A percentile compares a stretch with the other conserved stretches of the same genome.
Evolutionary conservation across 352 stramenopile species (phyloP).

Genomic region (Pythium utonaiense): DNA sequence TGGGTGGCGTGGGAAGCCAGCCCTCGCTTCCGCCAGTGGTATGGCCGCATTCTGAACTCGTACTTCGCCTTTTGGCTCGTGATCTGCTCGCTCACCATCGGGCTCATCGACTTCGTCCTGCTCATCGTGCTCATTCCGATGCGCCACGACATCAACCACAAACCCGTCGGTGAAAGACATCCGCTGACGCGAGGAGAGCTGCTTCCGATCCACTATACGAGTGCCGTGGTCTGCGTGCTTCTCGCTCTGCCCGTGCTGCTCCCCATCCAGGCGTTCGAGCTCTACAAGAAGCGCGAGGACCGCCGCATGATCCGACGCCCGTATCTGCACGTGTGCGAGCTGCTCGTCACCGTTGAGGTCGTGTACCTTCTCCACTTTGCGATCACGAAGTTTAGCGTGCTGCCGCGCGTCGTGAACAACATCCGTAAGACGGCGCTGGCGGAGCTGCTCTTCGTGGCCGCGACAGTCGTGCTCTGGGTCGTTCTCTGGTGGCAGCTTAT

Average conservation of each 20-base stretch:
- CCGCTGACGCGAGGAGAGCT: background rate
- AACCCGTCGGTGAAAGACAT: background rate
- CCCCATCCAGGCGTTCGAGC: slow-evolving; percentile 37
- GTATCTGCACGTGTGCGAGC: slow-evolving; percentile 67
- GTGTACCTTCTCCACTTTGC: slow-evolving; percentile 61
- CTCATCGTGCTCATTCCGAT: slow-evolving; percentile 27
- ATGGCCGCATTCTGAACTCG: slow-evolving; percentile 47
- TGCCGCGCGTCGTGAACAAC: slow-evolving; percentile 47
- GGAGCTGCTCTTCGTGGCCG: slow-evolving; percentile 56
- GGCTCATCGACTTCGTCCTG: slow-evolving; percentile 39
- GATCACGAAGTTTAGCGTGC: slow-evolving; percentile 33
- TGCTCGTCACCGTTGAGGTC: slow-evolving; percentile 52
- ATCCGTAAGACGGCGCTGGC: slow-evolving; percentile 28
- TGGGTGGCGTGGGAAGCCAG: background rate
- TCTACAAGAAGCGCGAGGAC: slow-evolving; percentile 46
- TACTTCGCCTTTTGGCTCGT: slow-evolving; percentile 76
- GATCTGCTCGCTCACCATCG: slow-evolving; percentile 45
- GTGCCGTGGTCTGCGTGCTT: slow-evolving; percentile 26
- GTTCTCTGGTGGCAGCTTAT: slow-evolving; percentile 63
- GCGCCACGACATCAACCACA: slow-evolving; percentile 22
- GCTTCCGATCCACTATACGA: slow-evolving; percentile 1
- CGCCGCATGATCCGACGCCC: slow-evolving; percentile 57
- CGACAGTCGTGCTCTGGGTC: slow-evolving; percentile 45
- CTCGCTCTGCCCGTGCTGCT: slow-evolving; percentile 57
- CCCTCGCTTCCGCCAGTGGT: slow-evolving; percentile 19